Base-by-base conservation (phyloP, 495 filamentous ascomycete species). In the Lasiosphaeria miniovina region DNA sequence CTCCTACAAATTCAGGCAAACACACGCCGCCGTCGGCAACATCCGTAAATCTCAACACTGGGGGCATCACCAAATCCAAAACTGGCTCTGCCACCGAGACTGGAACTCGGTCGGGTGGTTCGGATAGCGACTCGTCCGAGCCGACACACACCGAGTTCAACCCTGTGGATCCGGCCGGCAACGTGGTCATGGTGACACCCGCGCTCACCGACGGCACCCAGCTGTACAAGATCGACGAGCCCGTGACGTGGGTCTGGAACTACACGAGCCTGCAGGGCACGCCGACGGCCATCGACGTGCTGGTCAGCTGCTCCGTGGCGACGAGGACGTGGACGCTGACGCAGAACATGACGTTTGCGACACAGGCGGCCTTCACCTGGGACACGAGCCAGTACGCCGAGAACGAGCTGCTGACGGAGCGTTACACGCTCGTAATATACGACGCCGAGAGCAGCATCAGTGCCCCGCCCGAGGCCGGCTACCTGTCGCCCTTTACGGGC, bases 231-330 rank as follows among this genome's bases (percentile, higher is more conserved):
- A 88, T 98, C 68, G 90, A 89, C 15, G 86, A 97, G 41, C 81
- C 81, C 55, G 78, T 96, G 14, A 96, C 91, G 1, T 93, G 93
- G 72, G 86, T 77, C 0, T 98, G 93, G 93, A 97, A 97, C 74
- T 98, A 96, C 77, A 98, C 94, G 2, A 91, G 88, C 49, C 77
- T 98, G 43, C 82, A 82, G 35, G 86, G 86, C 15, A 88, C 85
- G 1, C 94, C 94, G 0, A 85, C 84, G 3, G 87, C 84, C 36
- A 75, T 98, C 64, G 89, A 98, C 64, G 83, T 97, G 4, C 74
- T 94, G 36, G 89, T 94, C 10, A 87, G 84, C 32, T 95, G 90
- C 84, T 85, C 84, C 41, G 58, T 60, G 31, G 75, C 68, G 11
- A 61, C 69, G 43, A 68, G 65, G 46, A 79, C 78, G 3, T 80